phyloP scores from a whole-genome alignment of 1,139 yeast genomes.

The Komagataea norvegica region DNA sequence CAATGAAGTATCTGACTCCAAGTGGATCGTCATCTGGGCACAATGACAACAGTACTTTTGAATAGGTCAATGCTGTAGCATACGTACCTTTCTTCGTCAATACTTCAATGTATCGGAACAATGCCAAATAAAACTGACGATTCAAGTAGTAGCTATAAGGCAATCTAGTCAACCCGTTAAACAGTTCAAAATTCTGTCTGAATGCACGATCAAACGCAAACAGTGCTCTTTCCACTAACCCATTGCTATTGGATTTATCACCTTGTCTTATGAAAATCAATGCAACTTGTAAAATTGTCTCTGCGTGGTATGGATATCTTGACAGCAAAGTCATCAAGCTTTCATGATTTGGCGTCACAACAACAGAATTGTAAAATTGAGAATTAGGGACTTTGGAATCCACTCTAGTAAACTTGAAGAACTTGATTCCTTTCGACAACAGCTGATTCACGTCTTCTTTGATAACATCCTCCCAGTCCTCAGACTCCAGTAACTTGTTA shows the following conservation, averaged over 20 bases:
- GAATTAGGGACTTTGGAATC: slow-evolving; percentile 45
- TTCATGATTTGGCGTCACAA: slow-evolving; percentile 66
- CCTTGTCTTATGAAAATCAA: slow-evolving; percentile 74
- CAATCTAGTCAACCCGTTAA: slow-evolving; percentile 57
- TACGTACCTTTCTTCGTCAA: slow-evolving; percentile 76
- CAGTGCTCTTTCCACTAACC: slow-evolving; percentile 69
- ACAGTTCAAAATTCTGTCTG: slow-evolving; percentile 45
- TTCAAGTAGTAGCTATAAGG: slow-evolving; percentile 76
- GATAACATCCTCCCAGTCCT: slow-evolving; percentile 46
- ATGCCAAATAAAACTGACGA: slow-evolving; percentile 68
- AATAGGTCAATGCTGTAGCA: slow-evolving; percentile 70
- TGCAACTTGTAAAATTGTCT: slow-evolving; percentile 76
- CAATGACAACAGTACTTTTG: slow-evolving; percentile 63
- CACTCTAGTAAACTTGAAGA: slow-evolving; percentile 39
- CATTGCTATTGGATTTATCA: slow-evolving; percentile 64
- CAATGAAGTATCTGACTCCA: slow-evolving; percentile 80
- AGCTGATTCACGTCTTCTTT: slow-evolving; percentile 43
- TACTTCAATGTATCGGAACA: slow-evolving; percentile 67
- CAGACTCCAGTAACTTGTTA: slow-evolving; percentile 34
- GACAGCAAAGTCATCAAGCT: slow-evolving; percentile 52
- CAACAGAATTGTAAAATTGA: slow-evolving; percentile 58
- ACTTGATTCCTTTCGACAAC: slow-evolving; percentile 45
- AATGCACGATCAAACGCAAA: slow-evolving; percentile 73
- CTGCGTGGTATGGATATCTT: slow-evolving; percentile 68
- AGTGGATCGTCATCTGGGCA: slow-evolving; percentile 80